Percentiles rank a stretch among this genome's conserved stretches.
Conservation (phyloP, 257 asterid genomes). For the Solanum corneliomulleri region DNA sequence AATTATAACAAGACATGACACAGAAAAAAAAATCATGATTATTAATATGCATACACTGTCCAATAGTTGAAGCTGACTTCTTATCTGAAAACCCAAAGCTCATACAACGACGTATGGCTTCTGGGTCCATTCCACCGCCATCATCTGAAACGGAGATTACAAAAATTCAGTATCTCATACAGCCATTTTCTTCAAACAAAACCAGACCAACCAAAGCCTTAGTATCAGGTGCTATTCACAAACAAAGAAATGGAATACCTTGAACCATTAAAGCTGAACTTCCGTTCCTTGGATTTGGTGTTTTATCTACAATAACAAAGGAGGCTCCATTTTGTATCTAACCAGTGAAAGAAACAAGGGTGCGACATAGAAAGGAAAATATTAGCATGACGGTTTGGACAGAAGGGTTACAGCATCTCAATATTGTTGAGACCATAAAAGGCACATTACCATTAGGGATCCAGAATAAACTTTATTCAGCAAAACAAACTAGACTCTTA, state of each 20-base stretch:
- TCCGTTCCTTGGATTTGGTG: conserved; percentile 59
- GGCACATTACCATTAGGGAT: background rate
- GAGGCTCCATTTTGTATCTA: conserved; percentile 87
- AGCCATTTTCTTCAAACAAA: background rate
- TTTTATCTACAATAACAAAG: conserved; percentile 53
- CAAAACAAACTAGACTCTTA: background rate
- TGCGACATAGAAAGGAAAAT: conserved; percentile 14
- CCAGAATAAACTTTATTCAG: background rate
- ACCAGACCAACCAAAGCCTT: background rate
- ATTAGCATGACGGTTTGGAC: background rate
- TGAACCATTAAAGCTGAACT: conserved; percentile 66
- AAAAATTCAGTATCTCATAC: conserved; percentile 3
- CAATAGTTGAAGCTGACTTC: conserved; percentile 59
- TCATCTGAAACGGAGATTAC: conserved; percentile 42
- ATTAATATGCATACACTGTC: conserved; percentile 48
- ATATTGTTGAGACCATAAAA: background rate
- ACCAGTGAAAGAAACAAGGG: conserved; percentile 14
- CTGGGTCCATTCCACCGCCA: conserved; percentile 96
- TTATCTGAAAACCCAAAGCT: conserved; percentile 94
- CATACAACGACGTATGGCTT: conserved; percentile 74
- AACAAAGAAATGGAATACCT: conserved; percentile 34
- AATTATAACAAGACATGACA: background rate
- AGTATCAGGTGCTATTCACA: background rate
- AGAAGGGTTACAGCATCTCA: background rate
- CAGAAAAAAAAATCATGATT: background rate